Evolutionary conservation across 345 rosid genomes (phyloP).

Genomic region (Boechera divaricarpa): DNA sequence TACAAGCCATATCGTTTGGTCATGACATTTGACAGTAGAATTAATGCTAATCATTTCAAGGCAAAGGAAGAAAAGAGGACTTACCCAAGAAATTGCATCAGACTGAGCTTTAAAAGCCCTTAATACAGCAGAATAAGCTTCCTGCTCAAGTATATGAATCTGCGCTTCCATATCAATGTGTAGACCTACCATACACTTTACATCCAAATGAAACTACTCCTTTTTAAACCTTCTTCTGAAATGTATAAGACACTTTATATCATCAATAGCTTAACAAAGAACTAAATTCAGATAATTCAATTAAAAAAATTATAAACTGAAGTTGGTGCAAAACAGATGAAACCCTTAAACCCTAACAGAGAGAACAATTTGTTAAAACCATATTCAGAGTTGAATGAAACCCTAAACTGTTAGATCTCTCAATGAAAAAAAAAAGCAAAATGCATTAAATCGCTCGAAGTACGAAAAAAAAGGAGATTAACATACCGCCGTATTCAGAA

Average conservation of each 20-base stretch:
- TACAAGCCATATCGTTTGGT: not conserved
- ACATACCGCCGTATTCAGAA: constrained; percentile 27
- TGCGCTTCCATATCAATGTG: constrained; percentile 72
- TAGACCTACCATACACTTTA: constrained; percentile 29
- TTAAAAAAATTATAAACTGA: not conserved
- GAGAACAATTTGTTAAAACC: not conserved
- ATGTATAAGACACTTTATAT: not conserved
- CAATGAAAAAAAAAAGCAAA: not conserved
- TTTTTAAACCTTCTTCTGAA: constrained; percentile 20
- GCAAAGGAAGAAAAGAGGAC: constrained; percentile 7
- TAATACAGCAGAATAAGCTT: constrained; percentile 88
- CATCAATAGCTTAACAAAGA: constrained; percentile 2
- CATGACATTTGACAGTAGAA: not conserved
- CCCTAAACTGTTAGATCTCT: constrained; percentile 33
- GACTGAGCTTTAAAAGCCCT: constrained; percentile 96
- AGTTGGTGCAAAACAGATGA: not conserved
- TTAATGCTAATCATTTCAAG: not conserved
- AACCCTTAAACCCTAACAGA: not conserved
- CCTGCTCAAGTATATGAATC: constrained; percentile 90
- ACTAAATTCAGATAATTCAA: not conserved
- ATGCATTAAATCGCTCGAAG: not conserved
- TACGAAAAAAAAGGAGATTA: constrained; percentile 9
- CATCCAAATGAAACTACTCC: constrained; percentile 23
- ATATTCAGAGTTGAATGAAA: not conserved
- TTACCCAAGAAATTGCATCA: constrained; percentile 95